A percentile compares a stretch with the other conserved stretches of the same genome.
These are phyloP conservation scores for Dactylonectria macrodidyma DNA, from an alignment of 2,329 filamentous ascomycete species.

Conservation along the genomic window DNA sequence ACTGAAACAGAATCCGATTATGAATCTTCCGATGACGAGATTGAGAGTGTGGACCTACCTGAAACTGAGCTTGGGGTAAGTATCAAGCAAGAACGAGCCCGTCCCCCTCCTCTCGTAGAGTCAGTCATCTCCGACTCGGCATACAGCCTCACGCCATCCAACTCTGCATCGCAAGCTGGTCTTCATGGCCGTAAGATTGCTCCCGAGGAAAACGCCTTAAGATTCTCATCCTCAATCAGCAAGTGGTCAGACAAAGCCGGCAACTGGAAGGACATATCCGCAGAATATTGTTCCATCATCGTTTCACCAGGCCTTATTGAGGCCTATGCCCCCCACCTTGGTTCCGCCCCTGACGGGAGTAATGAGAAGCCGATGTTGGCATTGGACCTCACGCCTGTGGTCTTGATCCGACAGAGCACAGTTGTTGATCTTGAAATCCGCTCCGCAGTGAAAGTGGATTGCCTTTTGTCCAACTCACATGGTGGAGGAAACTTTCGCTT, in stretches of 20 bases:
- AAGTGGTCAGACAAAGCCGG: slow-evolving; percentile 73
- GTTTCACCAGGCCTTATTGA: slow-evolving; percentile 73
- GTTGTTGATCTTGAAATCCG: slow-evolving; percentile 94
- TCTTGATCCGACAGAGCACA: slow-evolving; percentile 91
- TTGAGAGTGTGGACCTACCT: slow-evolving; percentile 73
- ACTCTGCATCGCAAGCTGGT: slow-evolving; percentile 83
- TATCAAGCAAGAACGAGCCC: slow-evolving; percentile 54
- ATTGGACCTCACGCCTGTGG: slow-evolving; percentile 90
- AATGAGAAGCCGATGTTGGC: slow-evolving; percentile 70
- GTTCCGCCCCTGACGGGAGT: slow-evolving; percentile 48
- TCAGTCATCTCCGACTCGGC: slow-evolving; percentile 65
- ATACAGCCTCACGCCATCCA: slow-evolving; percentile 81
- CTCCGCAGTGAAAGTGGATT: slow-evolving; percentile 83
- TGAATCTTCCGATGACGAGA: slow-evolving; percentile 67
- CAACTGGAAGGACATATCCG: slow-evolving; percentile 71
- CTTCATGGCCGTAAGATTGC: slow-evolving; percentile 64
- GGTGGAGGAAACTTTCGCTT: slow-evolving; percentile 88
- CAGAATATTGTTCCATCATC: slow-evolving; percentile 67
- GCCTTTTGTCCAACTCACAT: slow-evolving; percentile 74
- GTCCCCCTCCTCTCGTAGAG: slow-evolving; percentile 49
- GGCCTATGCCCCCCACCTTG: slow-evolving; percentile 62
- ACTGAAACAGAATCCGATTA: slow-evolving; percentile 67
- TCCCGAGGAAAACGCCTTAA: slow-evolving; percentile 60
- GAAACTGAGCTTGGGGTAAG: slow-evolving; percentile 73
- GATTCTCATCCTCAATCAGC: slow-evolving; percentile 70